phyloP scores from a whole-genome alignment of 2,329 filamentous ascomycete genomes.

The Curvularia sp. region DNA sequence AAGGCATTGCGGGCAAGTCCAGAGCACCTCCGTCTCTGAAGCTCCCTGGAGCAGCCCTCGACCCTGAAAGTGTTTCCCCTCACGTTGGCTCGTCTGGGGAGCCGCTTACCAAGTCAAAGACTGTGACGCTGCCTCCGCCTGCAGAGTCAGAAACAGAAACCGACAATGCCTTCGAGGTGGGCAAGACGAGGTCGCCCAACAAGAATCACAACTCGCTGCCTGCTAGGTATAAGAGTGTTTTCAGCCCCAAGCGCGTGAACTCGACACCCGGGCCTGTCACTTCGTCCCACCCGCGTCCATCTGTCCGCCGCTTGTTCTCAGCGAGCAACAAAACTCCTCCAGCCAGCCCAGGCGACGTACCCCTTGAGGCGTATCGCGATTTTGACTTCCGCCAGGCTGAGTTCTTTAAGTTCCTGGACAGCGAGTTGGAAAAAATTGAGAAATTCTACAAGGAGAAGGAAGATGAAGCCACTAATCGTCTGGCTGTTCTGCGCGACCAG shows the following conservation, averaged over 20 bases:
- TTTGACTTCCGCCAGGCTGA: conserved; percentile 79
- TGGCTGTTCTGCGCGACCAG: conserved; percentile 77
- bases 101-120: conserved; percentile 26
- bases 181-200: conserved; percentile 49
- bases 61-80: conserved; percentile 47
- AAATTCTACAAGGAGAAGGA: conserved; percentile 89
- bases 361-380: conserved; percentile 65
- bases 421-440: conserved; percentile 90
- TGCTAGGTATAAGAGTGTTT: conserved; percentile 46
- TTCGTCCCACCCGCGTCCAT: conserved; percentile 42
- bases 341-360: conserved; percentile 56
- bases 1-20: conserved; percentile 32
- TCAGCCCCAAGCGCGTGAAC: conserved; percentile 53
- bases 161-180: conserved; percentile 55
- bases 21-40: conserved; percentile 60
- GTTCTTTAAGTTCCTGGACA: conserved; percentile 85
- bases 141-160: conserved; percentile 18
- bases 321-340: conserved; percentile 49
- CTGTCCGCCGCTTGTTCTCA: conserved; percentile 53
- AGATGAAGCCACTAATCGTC: conserved; percentile 76
- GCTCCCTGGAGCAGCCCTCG: conserved; percentile 68
- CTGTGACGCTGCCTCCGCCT: conserved; percentile 29
- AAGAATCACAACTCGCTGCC: conserved; percentile 40
- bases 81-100: conserved; percentile 25
- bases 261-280: conserved; percentile 45